Conservation (phyloP, 2,329 filamentous ascomycete species). For the Phyllosticta ampelicida region DNA sequence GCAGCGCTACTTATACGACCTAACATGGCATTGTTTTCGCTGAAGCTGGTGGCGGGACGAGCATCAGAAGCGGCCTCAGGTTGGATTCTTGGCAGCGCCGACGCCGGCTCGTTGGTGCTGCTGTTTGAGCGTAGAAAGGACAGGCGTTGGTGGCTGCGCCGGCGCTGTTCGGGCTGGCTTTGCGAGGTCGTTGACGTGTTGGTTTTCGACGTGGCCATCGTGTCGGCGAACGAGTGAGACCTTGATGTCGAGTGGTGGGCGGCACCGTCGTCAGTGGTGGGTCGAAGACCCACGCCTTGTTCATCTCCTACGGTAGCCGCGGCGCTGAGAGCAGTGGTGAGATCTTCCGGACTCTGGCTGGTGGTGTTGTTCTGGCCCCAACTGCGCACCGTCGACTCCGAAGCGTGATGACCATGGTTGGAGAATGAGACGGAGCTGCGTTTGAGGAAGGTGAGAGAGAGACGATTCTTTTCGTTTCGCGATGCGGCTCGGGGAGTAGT, state of each 20-base stretch:
- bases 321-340: neutral
- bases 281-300: neutral
- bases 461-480: constrained; percentile 29
- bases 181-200: constrained; percentile 15
- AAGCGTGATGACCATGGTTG: constrained; percentile 1
- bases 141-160: constrained; percentile 22
- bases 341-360: neutral
- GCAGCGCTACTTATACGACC: neutral
- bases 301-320: neutral
- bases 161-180: constrained; percentile 16
- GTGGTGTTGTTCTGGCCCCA: neutral
- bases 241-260: neutral
- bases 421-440: constrained; percentile 17
- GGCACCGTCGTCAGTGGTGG: neutral
- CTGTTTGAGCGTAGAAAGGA: constrained; percentile 19
- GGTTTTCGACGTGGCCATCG: constrained; percentile 16
- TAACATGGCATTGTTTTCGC: neutral
- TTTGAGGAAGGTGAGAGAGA: constrained; percentile 30
- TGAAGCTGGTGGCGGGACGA: neutral
- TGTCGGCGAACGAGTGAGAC: neutral
- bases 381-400: neutral
- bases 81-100: constrained; percentile 10
- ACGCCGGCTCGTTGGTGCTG: constrained; percentile 8
- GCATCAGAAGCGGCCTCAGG: neutral
- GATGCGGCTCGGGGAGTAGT: constrained; percentile 3